Evolutionary conservation across 2,329 filamentous ascomycete species (phyloP).

Genomic region (Colletotrichum liaoningense): DNA sequence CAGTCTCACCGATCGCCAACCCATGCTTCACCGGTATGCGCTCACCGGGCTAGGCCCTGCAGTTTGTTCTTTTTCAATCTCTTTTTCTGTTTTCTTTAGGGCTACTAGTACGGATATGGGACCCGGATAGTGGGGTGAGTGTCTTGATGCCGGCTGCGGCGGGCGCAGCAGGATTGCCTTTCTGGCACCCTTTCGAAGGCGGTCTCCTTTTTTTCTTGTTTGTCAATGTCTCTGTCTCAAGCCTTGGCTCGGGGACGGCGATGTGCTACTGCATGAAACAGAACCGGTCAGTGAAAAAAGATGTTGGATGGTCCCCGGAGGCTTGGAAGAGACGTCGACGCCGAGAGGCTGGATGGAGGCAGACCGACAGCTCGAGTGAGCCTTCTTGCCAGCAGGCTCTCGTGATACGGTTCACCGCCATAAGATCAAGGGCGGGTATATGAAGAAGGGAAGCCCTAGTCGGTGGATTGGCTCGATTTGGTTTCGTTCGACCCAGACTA

Average conservation of each 20-base stretch:
- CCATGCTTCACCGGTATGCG: slow-evolving; percentile 25
- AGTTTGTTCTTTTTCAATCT: not conserved
- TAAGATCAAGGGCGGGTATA: not conserved
- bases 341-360: not conserved
- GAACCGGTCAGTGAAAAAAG: not conserved
- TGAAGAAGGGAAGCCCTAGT: not conserved
- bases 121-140: not conserved
- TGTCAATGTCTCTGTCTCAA: not conserved
- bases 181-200: not conserved
- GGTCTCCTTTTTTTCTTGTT: not conserved
- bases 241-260: slow-evolving; percentile 1
- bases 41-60: slow-evolving; percentile 15
- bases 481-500: not conserved
- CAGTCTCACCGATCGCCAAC: slow-evolving; percentile 29
- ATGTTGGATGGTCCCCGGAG: not conserved
- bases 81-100: not conserved
- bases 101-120: not conserved
- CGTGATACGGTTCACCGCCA: slow-evolving; percentile 24
- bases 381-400: not conserved
- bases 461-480: not conserved
- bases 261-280: slow-evolving; percentile 2
- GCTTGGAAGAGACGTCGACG: not conserved
- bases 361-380: not conserved
- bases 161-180: not conserved
- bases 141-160: not conserved